Percentiles rank a stretch among this genome's conserved stretches.
These are phyloP conservation scores for Aphanomyces astaci DNA, from an alignment of 352 stramenopile species.

Conservation along the genomic window DNA sequence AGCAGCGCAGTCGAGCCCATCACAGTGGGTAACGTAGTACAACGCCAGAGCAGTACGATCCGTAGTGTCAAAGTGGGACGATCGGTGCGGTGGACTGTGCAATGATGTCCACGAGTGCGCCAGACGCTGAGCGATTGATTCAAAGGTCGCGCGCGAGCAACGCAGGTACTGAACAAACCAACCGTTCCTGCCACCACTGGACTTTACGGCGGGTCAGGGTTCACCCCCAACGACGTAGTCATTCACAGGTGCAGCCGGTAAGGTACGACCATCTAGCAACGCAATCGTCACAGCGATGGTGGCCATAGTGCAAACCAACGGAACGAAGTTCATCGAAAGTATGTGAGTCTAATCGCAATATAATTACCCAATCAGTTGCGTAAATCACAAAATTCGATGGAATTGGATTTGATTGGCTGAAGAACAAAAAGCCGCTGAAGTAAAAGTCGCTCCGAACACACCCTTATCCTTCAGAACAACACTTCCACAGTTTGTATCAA, in stretches of 20 bases:
- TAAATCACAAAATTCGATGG: no score
- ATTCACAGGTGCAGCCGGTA: background rate
- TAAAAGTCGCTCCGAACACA: no score
- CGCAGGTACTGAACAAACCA: background rate
- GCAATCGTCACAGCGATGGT: background rate
- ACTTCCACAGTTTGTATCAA: no score
- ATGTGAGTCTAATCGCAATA: background rate
- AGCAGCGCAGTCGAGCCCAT: slow-evolving; percentile 6
- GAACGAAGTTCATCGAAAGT: background rate
- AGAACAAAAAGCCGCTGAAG: no score
- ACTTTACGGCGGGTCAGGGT: background rate
- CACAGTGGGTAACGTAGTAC: slow-evolving; percentile 9
- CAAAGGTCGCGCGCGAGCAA: slow-evolving; percentile 1
- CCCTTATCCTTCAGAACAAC: no score
- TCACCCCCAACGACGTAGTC: background rate
- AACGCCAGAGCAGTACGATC: slow-evolving; percentile 1
- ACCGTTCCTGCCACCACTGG: background rate
- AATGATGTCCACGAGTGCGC: background rate
- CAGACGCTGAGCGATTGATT: background rate
- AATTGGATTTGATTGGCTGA: no score
- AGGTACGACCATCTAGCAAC: background rate
- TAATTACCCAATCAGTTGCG: no score
- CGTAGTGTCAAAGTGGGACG: background rate
- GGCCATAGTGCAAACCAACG: background rate
- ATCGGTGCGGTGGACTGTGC: background rate